phyloP scores from a whole-genome alignment of 1,284 basidiomycete species.

The Apiotrichum akiyoshidainum region DNA sequence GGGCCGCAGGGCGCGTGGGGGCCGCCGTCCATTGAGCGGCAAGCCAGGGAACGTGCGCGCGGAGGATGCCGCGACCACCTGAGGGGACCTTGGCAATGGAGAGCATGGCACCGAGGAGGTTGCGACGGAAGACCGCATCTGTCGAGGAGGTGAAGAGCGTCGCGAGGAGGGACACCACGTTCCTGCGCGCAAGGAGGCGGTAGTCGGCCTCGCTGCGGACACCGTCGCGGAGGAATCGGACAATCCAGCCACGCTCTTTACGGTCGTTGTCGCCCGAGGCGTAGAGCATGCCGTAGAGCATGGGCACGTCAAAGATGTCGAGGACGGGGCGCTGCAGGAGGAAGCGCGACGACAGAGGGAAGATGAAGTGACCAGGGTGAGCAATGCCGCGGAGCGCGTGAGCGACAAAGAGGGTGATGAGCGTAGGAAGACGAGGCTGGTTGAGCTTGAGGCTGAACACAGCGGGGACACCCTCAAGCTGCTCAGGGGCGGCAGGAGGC shows the following conservation, averaged over 20 bases:
- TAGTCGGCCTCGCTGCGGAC: conserved; percentile 70
- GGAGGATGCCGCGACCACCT: conserved; percentile 65
- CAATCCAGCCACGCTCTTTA: conserved; percentile 81
- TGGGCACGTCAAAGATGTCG: conserved; percentile 72
- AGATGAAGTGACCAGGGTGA: conserved; percentile 73
- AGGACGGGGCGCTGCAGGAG: conserved; percentile 75
- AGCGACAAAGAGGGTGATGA: conserved; percentile 72
- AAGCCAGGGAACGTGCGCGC: conserved; percentile 71
- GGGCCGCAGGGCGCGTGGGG: conserved; percentile 10
- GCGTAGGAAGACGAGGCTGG: conserved; percentile 57
- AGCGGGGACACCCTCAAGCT: not conserved
- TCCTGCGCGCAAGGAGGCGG: conserved; percentile 71
- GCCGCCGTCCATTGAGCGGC: conserved; percentile 60
- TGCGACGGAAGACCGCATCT: conserved; percentile 58
- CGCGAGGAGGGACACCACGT: conserved; percentile 81
- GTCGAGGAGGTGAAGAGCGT: conserved; percentile 67
- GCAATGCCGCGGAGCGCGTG: conserved; percentile 75
- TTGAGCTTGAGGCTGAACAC: conserved; percentile 30
- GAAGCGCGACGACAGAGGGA: conserved; percentile 74
- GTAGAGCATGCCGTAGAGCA: conserved; percentile 82
- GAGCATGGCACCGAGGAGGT: conserved; percentile 59
- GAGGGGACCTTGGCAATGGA: conserved; percentile 65
- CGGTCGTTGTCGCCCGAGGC: conserved; percentile 68
- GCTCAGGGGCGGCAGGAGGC: conserved; percentile 10
- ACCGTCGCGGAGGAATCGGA: conserved; percentile 77